Percentiles rank a stretch among this genome's conserved stretches.
Conservation (phyloP, 441 rosid species). For the Capsella rubella region DNA sequence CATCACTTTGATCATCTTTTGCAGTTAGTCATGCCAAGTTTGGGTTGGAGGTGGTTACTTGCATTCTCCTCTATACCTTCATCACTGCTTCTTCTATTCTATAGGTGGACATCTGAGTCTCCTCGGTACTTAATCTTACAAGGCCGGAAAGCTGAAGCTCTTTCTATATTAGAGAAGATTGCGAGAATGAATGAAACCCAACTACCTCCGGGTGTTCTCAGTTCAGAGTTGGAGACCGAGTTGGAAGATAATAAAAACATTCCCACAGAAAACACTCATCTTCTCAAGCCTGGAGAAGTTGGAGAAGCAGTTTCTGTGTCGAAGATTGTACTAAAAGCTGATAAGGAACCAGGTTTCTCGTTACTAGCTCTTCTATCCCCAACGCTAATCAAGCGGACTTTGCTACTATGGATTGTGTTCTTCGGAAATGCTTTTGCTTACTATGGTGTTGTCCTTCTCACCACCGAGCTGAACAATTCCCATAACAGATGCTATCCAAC, state of each 20-base stretch:
- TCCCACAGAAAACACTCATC: constrained; percentile 53
- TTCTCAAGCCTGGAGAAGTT: constrained; percentile 44
- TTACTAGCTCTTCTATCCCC: constrained; percentile 73
- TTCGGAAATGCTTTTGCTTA: constrained; percentile 91
- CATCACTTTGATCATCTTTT: constrained; percentile 29
- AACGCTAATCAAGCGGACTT: constrained; percentile 62
- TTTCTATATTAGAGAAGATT: constrained; percentile 60
- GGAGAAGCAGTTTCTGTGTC: constrained; percentile 35
- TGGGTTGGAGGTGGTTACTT: constrained; percentile 89
- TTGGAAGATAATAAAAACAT: constrained; percentile 44
- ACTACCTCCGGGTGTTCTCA: constrained; percentile 68
- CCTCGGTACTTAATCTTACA: constrained; percentile 71
- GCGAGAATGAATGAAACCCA: constrained; percentile 56
- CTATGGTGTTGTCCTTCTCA: constrained; percentile 87
- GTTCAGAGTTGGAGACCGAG: constrained; percentile 63
- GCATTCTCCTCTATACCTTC: constrained; percentile 80
- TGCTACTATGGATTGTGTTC: constrained; percentile 83
- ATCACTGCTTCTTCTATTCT: constrained; percentile 63
- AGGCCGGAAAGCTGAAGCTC: constrained; percentile 68
- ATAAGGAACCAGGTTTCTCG: constrained; percentile 52
- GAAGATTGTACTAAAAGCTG: constrained; percentile 45
- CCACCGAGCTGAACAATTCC: constrained; percentile 82
- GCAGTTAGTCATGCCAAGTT: constrained; percentile 76
- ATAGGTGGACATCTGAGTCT: constrained; percentile 69
- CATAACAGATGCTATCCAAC: constrained; percentile 52